Evolutionary conservation across 495 filamentous ascomycete genomes (phyloP).

Genomic region (Penicillium cinerascens): DNA sequence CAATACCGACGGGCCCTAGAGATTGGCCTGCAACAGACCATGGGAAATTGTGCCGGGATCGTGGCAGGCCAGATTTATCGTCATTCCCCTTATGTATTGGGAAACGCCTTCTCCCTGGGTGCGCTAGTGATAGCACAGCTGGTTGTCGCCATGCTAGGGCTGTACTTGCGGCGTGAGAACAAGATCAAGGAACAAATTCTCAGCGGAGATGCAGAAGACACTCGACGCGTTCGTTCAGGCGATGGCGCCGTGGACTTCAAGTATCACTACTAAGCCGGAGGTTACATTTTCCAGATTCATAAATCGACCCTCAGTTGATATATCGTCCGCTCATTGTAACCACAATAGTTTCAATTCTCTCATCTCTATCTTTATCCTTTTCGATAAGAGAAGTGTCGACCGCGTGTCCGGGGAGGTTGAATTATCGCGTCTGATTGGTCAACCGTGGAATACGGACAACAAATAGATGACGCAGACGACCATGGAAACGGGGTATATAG

Average conservation of each 20-base stretch:
- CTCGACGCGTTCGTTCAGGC: conserved; percentile 41
- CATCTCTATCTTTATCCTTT: background rate
- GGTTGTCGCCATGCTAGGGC: conserved; percentile 31
- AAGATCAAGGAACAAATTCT: conserved; percentile 38
- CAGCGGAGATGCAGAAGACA: conserved; percentile 39
- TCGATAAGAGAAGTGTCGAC: too few species aligned
- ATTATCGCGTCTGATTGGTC: background rate
- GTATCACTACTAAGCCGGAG: conserved; percentile 38
- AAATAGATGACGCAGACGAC: conserved; percentile 14
- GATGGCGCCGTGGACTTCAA: conserved; percentile 48
- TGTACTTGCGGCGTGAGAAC: conserved; percentile 44
- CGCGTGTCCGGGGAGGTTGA: too few species aligned
- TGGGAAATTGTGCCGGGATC: conserved; percentile 56
- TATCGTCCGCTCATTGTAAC: background rate
- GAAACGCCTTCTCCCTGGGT: conserved; percentile 47
- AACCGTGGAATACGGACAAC: background rate
- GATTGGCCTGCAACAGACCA: conserved; percentile 55
- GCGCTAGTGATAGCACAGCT: conserved; percentile 38
- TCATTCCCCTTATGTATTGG: conserved; percentile 47
- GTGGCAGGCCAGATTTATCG: conserved; percentile 53
- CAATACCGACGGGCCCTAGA: conserved; percentile 54
- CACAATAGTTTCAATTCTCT: background rate
- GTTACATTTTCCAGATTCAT: background rate
- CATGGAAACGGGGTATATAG: background rate
- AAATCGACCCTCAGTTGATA: background rate